Evolutionary conservation across 164 flowering plant species (phyloP).

Genomic region (Vitis rupestris): DNA sequence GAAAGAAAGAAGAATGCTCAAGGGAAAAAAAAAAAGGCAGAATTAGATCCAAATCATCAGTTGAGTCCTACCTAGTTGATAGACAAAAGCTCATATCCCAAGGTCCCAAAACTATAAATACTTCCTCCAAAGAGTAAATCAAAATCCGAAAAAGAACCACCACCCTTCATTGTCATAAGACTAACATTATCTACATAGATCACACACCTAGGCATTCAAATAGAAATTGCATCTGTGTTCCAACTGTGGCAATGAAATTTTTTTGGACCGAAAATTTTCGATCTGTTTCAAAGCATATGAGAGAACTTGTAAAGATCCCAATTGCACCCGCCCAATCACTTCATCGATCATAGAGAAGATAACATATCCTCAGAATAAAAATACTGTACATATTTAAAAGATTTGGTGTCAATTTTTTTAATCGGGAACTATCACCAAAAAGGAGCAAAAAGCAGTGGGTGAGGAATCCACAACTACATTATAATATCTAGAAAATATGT

Average conservation of each 20-base stretch:
- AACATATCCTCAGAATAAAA: conserved; percentile 1
- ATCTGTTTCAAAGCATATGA: background rate
- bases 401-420: no score
- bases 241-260: background rate
- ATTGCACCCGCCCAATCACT: background rate
- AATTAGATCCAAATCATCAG: background rate
- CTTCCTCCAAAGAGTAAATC: background rate
- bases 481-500: background rate
- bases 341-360: background rate
- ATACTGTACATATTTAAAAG: background rate
- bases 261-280: background rate
- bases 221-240: background rate
- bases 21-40: background rate
- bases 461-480: background rate
- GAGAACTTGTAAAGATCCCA: background rate
- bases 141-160: background rate
- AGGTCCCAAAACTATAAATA: background rate
- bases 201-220: background rate
- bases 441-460: no score
- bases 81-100: background rate
- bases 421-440: no score
- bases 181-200: background rate
- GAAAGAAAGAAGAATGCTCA: conserved; percentile 1
- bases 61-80: background rate
- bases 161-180: background rate